Conservation (phyloP, 192 early-diverging fungal genomes). For the Kickxella alabastrina region DNA sequence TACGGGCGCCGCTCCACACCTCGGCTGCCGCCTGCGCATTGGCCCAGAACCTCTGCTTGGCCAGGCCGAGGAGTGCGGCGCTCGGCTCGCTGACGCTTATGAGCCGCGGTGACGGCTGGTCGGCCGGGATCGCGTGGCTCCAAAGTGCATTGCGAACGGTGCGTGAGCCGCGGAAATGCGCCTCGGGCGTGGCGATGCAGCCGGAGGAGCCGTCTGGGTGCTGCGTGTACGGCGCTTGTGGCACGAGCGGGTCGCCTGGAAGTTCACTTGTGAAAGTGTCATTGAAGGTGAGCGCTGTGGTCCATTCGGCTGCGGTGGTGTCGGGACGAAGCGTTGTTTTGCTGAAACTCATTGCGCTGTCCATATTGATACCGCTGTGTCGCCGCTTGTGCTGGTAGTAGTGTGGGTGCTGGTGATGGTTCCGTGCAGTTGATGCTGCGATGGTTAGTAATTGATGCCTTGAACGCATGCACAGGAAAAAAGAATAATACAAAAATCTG, state of each 20-base stretch:
- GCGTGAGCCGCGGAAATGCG: conserved; percentile 18
- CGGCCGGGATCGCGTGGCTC: conserved; percentile 29
- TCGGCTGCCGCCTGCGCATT: conserved; percentile 20
- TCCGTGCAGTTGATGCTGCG: no score
- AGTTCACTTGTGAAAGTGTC: conserved; percentile 30
- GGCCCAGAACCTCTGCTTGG: neutral
- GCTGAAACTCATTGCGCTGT: conserved; percentile 8
- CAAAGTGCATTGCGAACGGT: conserved; percentile 22
- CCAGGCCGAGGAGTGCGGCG: conserved; percentile 18
- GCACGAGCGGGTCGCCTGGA: conserved; percentile 13
- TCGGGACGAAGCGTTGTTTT: conserved; percentile 14
- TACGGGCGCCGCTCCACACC: conserved; percentile 42
- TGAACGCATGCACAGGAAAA: no score
- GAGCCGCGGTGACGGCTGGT: conserved; percentile 14
- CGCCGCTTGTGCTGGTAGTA: no score
- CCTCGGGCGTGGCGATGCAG: conserved; percentile 6
- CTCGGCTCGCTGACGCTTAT: conserved; percentile 19
- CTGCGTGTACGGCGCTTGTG: conserved; percentile 13
- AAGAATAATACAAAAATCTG: no score
- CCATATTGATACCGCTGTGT: no score
- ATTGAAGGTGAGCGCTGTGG: neutral
- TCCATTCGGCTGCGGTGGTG: neutral
- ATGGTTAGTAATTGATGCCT: no score
- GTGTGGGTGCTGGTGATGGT: no score
- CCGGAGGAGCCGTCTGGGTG: neutral